phyloP scores from a whole-genome alignment of 23 red algal species.

The Chondrus crispus region DNA sequence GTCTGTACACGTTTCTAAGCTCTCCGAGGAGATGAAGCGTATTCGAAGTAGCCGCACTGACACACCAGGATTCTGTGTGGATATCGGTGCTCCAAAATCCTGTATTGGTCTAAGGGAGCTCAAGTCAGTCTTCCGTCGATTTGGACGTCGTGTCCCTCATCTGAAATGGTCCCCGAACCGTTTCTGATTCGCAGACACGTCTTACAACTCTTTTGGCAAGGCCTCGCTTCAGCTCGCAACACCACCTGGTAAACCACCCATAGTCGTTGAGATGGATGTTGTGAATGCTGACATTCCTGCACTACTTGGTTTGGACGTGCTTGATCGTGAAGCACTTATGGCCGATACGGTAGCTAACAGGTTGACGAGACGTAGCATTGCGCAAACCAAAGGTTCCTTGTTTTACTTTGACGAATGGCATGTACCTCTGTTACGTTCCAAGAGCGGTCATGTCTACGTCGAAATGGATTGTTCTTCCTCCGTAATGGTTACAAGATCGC shows the following conservation, averaged over 20 bases:
- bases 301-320: background rate
- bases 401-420: conserved; percentile 38
- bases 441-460: conserved; percentile 31
- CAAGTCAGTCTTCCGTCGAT: background rate
- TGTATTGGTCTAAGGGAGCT: background rate
- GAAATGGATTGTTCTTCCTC: background rate
- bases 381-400: background rate
- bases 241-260: background rate
- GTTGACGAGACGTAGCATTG: background rate
- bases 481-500: background rate
- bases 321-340: background rate
- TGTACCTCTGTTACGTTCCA: background rate
- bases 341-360: background rate
- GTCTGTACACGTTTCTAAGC: background rate
- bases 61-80: conserved; percentile 1
- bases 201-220: conserved; percentile 4
- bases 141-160: background rate
- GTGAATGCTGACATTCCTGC: background rate
- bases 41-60: background rate
- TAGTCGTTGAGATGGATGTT: conserved; percentile 28
- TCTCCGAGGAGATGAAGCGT: background rate
- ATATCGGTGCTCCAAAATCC: background rate
- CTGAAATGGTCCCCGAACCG: background rate
- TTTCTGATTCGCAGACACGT: conserved; percentile 1
- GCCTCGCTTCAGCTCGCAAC: background rate